Conservation (phyloP, 305 asterid genomes). For the Rubia peregrina region DNA sequence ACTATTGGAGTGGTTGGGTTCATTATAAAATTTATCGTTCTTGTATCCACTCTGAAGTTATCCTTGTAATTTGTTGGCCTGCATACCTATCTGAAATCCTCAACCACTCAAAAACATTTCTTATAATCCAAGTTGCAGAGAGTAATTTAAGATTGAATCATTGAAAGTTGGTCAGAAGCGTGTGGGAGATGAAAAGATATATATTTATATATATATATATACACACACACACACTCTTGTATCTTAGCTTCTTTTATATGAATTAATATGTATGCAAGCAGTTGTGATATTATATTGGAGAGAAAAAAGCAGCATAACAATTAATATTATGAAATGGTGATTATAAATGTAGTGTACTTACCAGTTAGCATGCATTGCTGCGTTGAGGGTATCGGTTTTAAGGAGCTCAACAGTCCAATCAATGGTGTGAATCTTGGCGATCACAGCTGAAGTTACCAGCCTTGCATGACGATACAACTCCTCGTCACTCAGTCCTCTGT, state of each 20-base stretch:
- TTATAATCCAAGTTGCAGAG: neutral
- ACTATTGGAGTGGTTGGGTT: neutral
- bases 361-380: conserved; percentile 55
- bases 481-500: conserved; percentile 34
- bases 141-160: too few species aligned
- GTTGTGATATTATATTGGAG: too few species aligned
- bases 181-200: neutral
- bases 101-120: neutral
- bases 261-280: too few species aligned
- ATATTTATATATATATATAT: too few species aligned
- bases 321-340: neutral
- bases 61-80: neutral
- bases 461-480: conserved; percentile 49
- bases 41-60: neutral
- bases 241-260: too few species aligned
- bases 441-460: conserved; percentile 54
- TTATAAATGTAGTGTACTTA: conserved; percentile 8
- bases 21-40: neutral
- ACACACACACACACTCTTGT: too few species aligned
- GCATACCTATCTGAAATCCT: neutral
- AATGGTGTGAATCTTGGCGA: conserved; percentile 63
- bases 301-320: too few species aligned
- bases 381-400: conserved; percentile 41
- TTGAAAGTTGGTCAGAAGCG: neutral
- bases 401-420: conserved; percentile 74